Evolutionary conservation across 495 filamentous ascomycete species (phyloP), one percentile per base, ranked within the genome.

Genomic region (Trichoderma virens): DNA sequence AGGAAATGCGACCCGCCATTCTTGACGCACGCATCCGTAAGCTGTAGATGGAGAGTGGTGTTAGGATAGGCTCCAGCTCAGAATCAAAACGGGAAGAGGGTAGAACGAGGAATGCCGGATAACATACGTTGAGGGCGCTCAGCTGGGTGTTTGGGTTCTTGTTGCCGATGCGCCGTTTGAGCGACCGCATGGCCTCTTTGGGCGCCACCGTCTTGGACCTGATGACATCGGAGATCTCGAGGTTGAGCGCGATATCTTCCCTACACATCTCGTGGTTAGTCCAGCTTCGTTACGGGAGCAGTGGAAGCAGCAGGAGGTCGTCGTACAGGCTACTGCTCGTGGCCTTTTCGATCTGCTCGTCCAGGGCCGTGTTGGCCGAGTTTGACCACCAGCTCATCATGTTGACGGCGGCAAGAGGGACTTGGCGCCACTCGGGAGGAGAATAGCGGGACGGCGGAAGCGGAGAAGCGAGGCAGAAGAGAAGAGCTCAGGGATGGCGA

Each of bases 1-100:
- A 98, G 85, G 71, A 98, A 98, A 76, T 98, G 94, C n/a, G 88
- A 85, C 54, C 94, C 94, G 28, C 94, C 94, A 76, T 98, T 98
- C 76, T 98, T 98, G 34, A 98, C 93, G 72, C 94, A 98, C 6
- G 94, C 98, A 78, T 98, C 94, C 34, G 93, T 97, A 65, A 98
- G 88, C 79, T 81, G 64, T 14, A 63, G 3, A 38, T 30, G 64
- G 70, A 59, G 67, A 87, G 86, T 72, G 56, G 59, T 70, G 65
- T 64, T 20, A 68, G 59, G 16, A 11, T 62, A 6, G 61, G 38
- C 69, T 31, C 9, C 14, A 25, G 35, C 41, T 25, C 4, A 64
- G 56, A 32, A 60, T 59, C 38, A 43, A 13, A 60, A 11, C 2
- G 41, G 27, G 65, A 65, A 25, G 31, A 27, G 8, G 14, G n/a